Percentiles rank a stretch among this genome's conserved stretches.
phyloP scores from a whole-genome alignment of 179 eudicot species.

The Carnegiea gigantea region DNA sequence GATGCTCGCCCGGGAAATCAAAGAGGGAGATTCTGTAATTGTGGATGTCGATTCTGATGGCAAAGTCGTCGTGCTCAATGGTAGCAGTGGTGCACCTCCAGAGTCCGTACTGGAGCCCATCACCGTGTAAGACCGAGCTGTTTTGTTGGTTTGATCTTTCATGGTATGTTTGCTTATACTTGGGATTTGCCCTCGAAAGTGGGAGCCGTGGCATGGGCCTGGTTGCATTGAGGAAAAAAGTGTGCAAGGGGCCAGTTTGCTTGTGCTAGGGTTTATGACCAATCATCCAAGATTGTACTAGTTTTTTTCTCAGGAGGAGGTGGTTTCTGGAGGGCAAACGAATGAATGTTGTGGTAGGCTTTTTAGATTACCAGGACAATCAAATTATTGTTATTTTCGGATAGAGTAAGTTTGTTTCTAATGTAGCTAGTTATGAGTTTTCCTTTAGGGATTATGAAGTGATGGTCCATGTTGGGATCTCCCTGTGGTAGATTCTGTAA shows the following conservation, averaged over 20 bases:
- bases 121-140: background rate
- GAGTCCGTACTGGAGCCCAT: conserved; percentile 5
- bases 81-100: conserved; percentile 33
- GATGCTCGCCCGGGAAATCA: conserved; percentile 78
- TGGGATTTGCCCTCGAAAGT: background rate
- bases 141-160: background rate
- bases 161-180: background rate
- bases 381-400: conserved; percentile 1
- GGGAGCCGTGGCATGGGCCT: background rate
- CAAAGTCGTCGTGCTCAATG: conserved; percentile 52
- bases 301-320: background rate
- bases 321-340: background rate
- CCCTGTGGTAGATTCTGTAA: background rate
- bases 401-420: background rate
- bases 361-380: background rate
- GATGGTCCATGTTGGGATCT: background rate
- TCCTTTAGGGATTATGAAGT: background rate
- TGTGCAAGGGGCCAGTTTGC: background rate
- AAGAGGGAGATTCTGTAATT: conserved; percentile 74
- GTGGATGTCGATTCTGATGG: conserved; percentile 50
- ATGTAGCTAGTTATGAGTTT: background rate
- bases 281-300: background rate
- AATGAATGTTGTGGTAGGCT: background rate
- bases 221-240: background rate
- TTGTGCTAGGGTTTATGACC: background rate